Conservation (phyloP, 768 basidiomycete genomes). For the Pleurotus cornucopiae region DNA sequence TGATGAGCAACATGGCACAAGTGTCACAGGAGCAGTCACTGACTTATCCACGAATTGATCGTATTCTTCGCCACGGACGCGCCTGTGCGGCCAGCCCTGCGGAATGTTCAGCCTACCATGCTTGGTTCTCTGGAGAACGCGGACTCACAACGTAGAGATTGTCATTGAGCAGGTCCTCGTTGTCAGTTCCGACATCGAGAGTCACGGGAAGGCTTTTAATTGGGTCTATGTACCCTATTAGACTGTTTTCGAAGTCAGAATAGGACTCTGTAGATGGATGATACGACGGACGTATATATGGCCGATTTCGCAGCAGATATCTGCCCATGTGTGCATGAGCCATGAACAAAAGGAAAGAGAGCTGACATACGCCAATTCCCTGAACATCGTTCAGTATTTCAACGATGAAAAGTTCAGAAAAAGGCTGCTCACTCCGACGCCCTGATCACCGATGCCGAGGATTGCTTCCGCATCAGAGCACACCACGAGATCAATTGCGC, state of each 20-base stretch:
- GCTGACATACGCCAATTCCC: slow-evolving; percentile 47
- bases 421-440: slow-evolving; percentile 52
- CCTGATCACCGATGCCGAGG: slow-evolving; percentile 62
- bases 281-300: slow-evolving; percentile 57
- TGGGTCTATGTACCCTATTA: slow-evolving; percentile 69
- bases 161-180: slow-evolving; percentile 58
- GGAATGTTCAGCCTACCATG: neutral
- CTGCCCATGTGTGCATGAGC: slow-evolving; percentile 24
- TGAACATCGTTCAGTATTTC: slow-evolving; percentile 14
- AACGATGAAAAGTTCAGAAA: slow-evolving; percentile 14
- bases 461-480: slow-evolving; percentile 86
- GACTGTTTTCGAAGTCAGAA: slow-evolving; percentile 23
- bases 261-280: neutral
- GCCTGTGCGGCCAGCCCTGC: slow-evolving; percentile 70
- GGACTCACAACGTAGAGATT: slow-evolving; percentile 61
- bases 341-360: neutral
- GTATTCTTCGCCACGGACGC: slow-evolving; percentile 70
- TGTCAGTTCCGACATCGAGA: slow-evolving; percentile 78
- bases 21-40: slow-evolving; percentile 8
- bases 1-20: neutral
- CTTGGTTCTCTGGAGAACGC: neutral
- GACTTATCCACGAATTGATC: slow-evolving; percentile 76
- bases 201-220: slow-evolving; percentile 52
- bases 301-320: slow-evolving; percentile 77
- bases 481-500: slow-evolving; percentile 73